Evolutionary conservation across 2,329 filamentous ascomycete genomes (phyloP), one percentile per base, ranked within the genome.

Genomic region (Fusarium euwallaceae): DNA sequence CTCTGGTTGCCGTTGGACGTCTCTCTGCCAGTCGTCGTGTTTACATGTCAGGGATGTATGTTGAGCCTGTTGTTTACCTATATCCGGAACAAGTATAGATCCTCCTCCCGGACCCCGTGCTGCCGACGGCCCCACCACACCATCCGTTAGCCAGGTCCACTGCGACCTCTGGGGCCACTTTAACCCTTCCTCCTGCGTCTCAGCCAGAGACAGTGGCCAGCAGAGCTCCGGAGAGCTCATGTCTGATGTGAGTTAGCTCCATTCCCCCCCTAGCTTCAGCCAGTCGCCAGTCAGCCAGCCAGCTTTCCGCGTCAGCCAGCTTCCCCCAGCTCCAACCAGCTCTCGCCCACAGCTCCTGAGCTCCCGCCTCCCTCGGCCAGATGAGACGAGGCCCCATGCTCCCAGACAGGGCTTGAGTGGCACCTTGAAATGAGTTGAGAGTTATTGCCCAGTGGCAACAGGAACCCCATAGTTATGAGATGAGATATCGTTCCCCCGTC

Each of bases 21-120:
- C 66, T 75, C 64, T 66, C 66, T 67, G 73, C 76, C 75, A 76
- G 64, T 78, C 73, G 70, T 67, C 73, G 55, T 78, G 76, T 78
- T 78, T 79, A 78, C 76, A 41, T 72, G 48, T 14, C 67, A 67
- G 34, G 17, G 10, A 58, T 64, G 65, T 55, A 68, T 64, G 65
- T 67, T 79, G 76, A 62, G 65, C 55, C 71, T 65, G 66, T 67
- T 79, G 77, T 79, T 79, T 79, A 79, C 74, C 72, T 72, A 58
- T 61, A 69, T 58, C 70, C 60, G 12, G 39, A 72, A 71, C 27
- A 22, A 70, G 77, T 41, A 29, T 78, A 76, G 73, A 45, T 61
- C 48, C 16, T 43, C 41, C n/a, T 10, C 5, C 41, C n/a, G 32
- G 64, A 67, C 56, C 72, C 70, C 63, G 59, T 72, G 51, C 59